These are phyloP conservation scores for Blastobotrys elegans DNA, from an alignment of 1,139 yeast genomes.

Conservation along the genomic window DNA sequence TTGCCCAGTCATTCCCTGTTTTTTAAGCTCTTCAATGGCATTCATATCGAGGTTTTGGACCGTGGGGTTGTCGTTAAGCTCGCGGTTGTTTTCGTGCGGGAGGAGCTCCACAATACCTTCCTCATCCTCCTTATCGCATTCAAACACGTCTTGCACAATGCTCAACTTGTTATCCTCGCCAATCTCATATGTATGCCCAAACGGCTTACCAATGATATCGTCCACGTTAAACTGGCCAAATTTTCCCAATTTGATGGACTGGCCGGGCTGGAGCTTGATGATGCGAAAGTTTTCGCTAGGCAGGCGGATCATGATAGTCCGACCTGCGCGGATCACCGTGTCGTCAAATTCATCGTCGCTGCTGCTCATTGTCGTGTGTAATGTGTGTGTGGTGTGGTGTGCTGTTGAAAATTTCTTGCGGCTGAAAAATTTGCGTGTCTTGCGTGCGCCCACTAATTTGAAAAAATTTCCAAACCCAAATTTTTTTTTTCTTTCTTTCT, in stretches of 20 bases:
- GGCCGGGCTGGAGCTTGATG: constrained; percentile 56
- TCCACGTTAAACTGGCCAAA: constrained; percentile 80
- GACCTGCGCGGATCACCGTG: background rate
- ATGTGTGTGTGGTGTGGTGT: background rate
- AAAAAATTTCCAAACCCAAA: background rate
- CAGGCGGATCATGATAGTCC: constrained; percentile 48
- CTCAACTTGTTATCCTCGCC: constrained; percentile 34
- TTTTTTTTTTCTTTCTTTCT: constrained; percentile 6
- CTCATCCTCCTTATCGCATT: constrained; percentile 24
- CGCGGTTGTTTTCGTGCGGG: constrained; percentile 52
- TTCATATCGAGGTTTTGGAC: constrained; percentile 69
- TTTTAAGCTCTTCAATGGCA: constrained; percentile 77
- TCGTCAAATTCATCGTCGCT: background rate
- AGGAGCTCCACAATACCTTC: constrained; percentile 27
- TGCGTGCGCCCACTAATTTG: background rate
- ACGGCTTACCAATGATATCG: constrained; percentile 72
- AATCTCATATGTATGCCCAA: constrained; percentile 88
- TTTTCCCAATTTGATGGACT: constrained; percentile 72
- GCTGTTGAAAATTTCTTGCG: background rate
- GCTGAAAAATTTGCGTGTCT: background rate
- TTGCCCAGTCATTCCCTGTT: constrained; percentile 56
- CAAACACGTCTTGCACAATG: constrained; percentile 26
- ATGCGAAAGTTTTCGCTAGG: constrained; percentile 80
- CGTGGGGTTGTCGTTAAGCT: constrained; percentile 68
- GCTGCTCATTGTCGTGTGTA: background rate